Base-by-base conservation (phyloP, 768 basidiomycete genomes). In the Lactarius indigo region DNA sequence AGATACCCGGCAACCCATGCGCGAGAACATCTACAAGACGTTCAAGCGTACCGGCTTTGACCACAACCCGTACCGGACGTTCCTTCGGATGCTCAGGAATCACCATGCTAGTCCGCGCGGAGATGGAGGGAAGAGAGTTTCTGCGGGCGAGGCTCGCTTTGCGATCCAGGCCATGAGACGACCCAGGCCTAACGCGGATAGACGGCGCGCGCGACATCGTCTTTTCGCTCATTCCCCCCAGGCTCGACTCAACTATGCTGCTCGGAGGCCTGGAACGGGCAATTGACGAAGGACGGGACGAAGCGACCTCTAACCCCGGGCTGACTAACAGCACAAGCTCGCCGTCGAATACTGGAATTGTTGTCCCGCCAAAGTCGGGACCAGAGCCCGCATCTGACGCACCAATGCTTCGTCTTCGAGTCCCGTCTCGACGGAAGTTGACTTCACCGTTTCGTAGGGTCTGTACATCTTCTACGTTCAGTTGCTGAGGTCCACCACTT, bases 11-110 rank as follows among this genome's bases (percentile, higher is more conserved):
- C 23, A 94, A 78, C 4, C 92, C 92, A 72, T 90, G 88, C 0
- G 91, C 86, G 18, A 94, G 82, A 12, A 92, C 83, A 50, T 87
- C 85, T 12, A 94, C 88, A 1, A 94, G 79, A 31, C 84, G 81
- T 66, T 89, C 88, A 18, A 94, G 78, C 1, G 91, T 90, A 10
- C 91, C 92, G 3, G 91, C 90, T 70, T 89, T 85, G 6, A 94
- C 88, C 15, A 90, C 76, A 0, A 92, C 91, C 15, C 91, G 85
- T 41, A 94, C 78, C 0, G 91, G 87, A 3, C 85, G 84, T 64
- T 91, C 90, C 1, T 86, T 84, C 0, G 87, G 85, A 0, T 83
- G 80, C 73, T 92, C 91, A 1, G 85, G 77, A 10, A 84, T 76
- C 6, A 87, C 78, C 39, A 87, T 80, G 60, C 82, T 86, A 7